Evolutionary conservation across 441 rosid genomes (phyloP), one percentile per base, ranked within the genome.

Genomic region (Lepidium campestre): DNA sequence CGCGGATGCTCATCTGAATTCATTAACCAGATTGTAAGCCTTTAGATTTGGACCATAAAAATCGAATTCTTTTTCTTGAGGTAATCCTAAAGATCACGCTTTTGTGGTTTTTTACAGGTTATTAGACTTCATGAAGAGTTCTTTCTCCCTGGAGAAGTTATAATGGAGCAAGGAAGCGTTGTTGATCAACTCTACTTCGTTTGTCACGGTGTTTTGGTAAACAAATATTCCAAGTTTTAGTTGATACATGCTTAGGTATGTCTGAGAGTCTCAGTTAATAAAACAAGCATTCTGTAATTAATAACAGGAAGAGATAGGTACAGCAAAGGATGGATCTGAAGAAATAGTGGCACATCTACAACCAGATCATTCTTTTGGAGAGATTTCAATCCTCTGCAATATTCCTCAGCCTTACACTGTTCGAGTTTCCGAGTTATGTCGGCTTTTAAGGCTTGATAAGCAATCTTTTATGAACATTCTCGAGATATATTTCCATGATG

Each of bases 101-200:
- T 23, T 12, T 46, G 15, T n/a, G 45, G 22, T 56, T 29, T 25
- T 15, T 54, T 36, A 35, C 78, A 91, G 95, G 91, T 85, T 47
- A 82, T 74, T 42, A 83, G 79, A 62, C 89, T 86, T 11, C 91
- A 84, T 63, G 94, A 91, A 58, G 97, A 89, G 45, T 87, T 84
- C 52, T 89, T 91, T 50, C 90, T 91, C 27, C 94, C 96, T 2
- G 97, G 97, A 36, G 94, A 91, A 75, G 88, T 89, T 57, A 77
- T 89, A 35, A 80, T 83, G 80, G 92, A 87, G 69, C 86, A 87
- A 52, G 97, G 96, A 68, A 83, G 81, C 0, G 75, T 83, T 32
- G 82, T 79, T 22, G 96, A 91, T 80, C 97, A 91, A 50, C 88
- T 91, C 59, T 91, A 88, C 71, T 74, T 91, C 62, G 85, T 91